A percentile compares a stretch with the other conserved stretches of the same genome.
These are phyloP conservation scores for Thermoascus crustaceus DNA, from an alignment of 2,329 filamentous ascomycete genomes.

Conservation along the genomic window DNA sequence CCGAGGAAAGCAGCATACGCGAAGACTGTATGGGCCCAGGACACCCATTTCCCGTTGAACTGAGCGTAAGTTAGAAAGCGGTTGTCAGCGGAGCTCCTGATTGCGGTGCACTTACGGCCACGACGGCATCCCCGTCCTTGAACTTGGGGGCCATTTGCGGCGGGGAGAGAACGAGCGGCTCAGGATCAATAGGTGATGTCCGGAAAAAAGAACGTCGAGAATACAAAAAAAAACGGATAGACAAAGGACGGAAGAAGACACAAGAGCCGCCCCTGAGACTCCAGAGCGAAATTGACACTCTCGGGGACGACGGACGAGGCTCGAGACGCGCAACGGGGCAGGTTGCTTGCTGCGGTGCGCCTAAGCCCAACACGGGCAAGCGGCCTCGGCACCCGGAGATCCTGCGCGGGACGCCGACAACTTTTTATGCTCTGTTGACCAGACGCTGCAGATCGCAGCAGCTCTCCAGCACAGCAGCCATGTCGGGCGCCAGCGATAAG, in stretches of 20 bases:
- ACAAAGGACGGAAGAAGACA: conserved; percentile 1
- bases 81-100: conserved; percentile 9
- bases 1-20: conserved; percentile 81
- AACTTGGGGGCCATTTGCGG: conserved; percentile 52
- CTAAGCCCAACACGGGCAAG: conserved; percentile 3
- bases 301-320: conserved; percentile 7
- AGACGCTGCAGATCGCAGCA: too few species aligned
- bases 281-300: background rate
- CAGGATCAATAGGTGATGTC: conserved; percentile 7
- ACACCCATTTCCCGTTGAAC: conserved; percentile 84
- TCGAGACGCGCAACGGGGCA: conserved; percentile 11
- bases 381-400: background rate
- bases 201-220: conserved; percentile 9
- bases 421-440: conserved; percentile 24
- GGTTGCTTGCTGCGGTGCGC: conserved; percentile 13
- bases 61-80: conserved; percentile 29
- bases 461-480: conserved; percentile 32
- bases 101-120: conserved; percentile 42
- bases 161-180: conserved; percentile 15
- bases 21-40: conserved; percentile 73
- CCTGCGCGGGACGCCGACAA: conserved; percentile 24
- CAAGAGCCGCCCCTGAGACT: background rate
- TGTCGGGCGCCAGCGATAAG: conserved; percentile 85
- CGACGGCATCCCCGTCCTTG: conserved; percentile 55
- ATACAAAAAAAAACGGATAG: conserved; percentile 9